These are phyloP conservation scores for Tulasnella sp. DNA, from an alignment of 768 basidiomycete species.

Conservation along the genomic window DNA sequence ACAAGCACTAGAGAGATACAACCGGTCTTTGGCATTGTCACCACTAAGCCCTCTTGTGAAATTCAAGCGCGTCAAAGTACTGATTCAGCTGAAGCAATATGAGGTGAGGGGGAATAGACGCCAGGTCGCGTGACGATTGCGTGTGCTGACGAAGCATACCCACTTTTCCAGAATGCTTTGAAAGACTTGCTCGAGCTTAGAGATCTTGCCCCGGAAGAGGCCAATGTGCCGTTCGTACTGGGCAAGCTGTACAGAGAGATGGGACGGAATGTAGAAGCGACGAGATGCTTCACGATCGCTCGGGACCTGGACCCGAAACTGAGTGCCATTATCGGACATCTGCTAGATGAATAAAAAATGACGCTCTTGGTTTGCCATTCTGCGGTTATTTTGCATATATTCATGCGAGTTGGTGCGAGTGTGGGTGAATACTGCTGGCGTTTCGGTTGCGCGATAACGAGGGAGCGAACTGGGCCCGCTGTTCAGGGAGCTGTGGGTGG, in stretches of 20 bases:
- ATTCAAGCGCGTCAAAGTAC: conserved; percentile 89
- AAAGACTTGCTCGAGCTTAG: conserved; percentile 75
- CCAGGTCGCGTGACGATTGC: conserved; percentile 1
- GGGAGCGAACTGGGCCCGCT: neutral
- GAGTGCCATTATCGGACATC: conserved; percentile 51
- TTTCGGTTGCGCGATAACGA: conserved; percentile 7
- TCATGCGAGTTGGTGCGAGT: conserved; percentile 6
- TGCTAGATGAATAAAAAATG: conserved; percentile 31
- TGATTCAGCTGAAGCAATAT: conserved; percentile 79
- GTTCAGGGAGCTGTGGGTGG: neutral
- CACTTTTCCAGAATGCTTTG: conserved; percentile 61
- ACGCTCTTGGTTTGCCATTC: neutral
- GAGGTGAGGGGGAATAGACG: conserved; percentile 50
- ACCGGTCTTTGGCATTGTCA: conserved; percentile 70
- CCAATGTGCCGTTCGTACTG: conserved; percentile 94
- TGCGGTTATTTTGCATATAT: neutral
- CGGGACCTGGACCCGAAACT: conserved; percentile 94
- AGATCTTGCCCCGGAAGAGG: conserved; percentile 85
- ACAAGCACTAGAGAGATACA: conserved; percentile 72
- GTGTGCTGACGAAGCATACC: neutral
- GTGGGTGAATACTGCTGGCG: neutral
- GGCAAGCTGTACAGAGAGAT: conserved; percentile 84
- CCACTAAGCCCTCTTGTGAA: conserved; percentile 90
- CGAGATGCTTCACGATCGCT: conserved; percentile 81
- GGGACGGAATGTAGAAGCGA: conserved; percentile 73